Evolutionary conservation across 2,329 filamentous ascomycete genomes (phyloP).

Genomic region (Cladophialophora immunda): DNA sequence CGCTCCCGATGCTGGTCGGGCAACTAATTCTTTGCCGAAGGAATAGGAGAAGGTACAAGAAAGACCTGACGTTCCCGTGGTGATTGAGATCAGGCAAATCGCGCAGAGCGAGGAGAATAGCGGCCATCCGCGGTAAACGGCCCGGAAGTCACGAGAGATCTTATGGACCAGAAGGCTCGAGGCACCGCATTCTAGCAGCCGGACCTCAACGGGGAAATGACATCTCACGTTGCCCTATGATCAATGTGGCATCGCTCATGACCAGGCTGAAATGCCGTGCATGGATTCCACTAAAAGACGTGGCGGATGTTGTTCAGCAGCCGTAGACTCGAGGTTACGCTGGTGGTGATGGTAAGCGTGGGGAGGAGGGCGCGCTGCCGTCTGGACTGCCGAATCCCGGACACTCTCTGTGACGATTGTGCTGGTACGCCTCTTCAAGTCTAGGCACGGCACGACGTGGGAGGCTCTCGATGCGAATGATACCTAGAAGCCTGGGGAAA

Average conservation of each 20-base stretch:
- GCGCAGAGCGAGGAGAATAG: not conserved
- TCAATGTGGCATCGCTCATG: not conserved
- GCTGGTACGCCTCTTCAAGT: not conserved
- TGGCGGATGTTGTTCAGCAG: not conserved
- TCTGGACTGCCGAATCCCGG: not conserved
- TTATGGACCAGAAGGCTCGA: not conserved
- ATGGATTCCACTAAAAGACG: not conserved
- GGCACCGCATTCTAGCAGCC: not conserved
- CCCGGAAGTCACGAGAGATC: not conserved
- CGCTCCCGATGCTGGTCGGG: too few species aligned
- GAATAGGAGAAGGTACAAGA: not conserved
- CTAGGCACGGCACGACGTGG: not conserved
- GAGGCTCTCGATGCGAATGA: not conserved
- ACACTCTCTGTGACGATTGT: not conserved
- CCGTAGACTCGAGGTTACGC: not conserved
- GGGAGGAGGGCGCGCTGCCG: not conserved
- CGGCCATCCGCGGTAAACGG: not conserved
- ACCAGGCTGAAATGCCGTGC: conserved; percentile 4
- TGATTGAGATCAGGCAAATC: not conserved
- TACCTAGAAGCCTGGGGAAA: not conserved
- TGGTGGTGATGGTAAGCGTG: not conserved
- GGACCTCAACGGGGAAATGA: not conserved
- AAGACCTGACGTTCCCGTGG: not conserved
- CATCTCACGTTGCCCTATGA: not conserved
- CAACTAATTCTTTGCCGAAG: too few species aligned